A percentile compares a stretch with the other conserved stretches of the same genome.
Conservation (phyloP, 2,329 filamentous ascomycete species). For the Parastagonospora nodorum region DNA sequence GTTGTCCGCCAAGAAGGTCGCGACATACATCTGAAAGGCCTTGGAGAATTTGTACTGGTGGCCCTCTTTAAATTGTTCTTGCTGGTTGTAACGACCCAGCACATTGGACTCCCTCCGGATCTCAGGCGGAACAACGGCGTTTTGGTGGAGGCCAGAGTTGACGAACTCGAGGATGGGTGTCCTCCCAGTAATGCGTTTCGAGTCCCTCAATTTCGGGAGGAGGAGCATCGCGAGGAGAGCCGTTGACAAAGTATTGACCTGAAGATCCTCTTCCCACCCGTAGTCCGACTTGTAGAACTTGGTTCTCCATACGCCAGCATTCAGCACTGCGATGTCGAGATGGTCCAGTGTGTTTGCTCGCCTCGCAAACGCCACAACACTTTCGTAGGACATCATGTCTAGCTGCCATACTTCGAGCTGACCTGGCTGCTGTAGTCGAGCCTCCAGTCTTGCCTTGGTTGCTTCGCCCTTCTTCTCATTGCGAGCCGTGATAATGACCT, state of each 20-base stretch:
- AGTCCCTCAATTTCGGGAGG: conserved; percentile 44
- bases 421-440: conserved; percentile 26
- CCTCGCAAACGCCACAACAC: conserved; percentile 38
- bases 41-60: conserved; percentile 41
- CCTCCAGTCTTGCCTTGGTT: conserved; percentile 37
- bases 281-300: conserved; percentile 30
- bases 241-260: conserved; percentile 64
- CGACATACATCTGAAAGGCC: conserved; percentile 43
- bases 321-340: conserved; percentile 47
- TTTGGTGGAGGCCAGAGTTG: conserved; percentile 38
- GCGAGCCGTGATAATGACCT: conserved; percentile 48
- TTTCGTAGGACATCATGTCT: conserved; percentile 43
- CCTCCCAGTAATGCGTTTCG: conserved; percentile 24
- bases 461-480: conserved; percentile 42
- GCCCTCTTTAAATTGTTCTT: conserved; percentile 29
- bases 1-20: conserved; percentile 32
- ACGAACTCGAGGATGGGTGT: conserved; percentile 40
- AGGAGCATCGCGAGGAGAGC: conserved; percentile 60
- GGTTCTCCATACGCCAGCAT: conserved; percentile 43
- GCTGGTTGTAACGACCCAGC: conserved; percentile 37
- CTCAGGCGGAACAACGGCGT: conserved; percentile 27
- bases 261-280: conserved; percentile 54
- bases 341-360: conserved; percentile 34
- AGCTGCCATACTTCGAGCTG: conserved; percentile 46
- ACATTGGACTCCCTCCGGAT: conserved; percentile 27